These are phyloP conservation scores for Iris pallida DNA, from an alignment of 116 monocot species.

Conservation along the genomic window DNA sequence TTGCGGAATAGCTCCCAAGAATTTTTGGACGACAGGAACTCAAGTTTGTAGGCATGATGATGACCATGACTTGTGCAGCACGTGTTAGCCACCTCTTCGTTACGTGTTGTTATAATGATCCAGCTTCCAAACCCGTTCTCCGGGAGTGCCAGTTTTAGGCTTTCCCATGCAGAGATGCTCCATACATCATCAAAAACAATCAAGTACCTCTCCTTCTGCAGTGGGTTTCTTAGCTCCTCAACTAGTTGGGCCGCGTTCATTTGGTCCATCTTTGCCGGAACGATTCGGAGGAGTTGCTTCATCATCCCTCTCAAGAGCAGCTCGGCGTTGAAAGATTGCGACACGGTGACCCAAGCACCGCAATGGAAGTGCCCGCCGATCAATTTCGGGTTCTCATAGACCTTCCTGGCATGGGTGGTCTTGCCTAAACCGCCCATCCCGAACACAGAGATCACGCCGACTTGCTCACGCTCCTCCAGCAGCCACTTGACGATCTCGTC, in stretches of 20 bases:
- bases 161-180: not conserved
- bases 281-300: not conserved
- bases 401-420: slow-evolving; percentile 7
- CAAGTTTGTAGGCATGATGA: not conserved
- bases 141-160: too few relatives aligned
- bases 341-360: slow-evolving; percentile 9
- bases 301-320: not conserved
- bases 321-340: not conserved
- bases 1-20: not conserved
- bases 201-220: slow-evolving; percentile 4
- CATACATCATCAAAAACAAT: not conserved
- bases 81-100: too few relatives aligned
- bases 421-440: slow-evolving; percentile 18
- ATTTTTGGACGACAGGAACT: not conserved
- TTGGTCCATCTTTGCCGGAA: not conserved
- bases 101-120: too few relatives aligned
- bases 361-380: slow-evolving; percentile 11
- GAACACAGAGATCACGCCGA: slow-evolving; percentile 5
- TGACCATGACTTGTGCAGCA: too few relatives aligned
- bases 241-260: not conserved
- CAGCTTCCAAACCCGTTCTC: too few relatives aligned
- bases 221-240: not conserved
- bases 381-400: not conserved
- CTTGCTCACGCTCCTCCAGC: not conserved
- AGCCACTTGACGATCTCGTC: not conserved